Conservation (phyloP, 352 stramenopile genomes). For the Phytophthora cryptogea region DNA sequence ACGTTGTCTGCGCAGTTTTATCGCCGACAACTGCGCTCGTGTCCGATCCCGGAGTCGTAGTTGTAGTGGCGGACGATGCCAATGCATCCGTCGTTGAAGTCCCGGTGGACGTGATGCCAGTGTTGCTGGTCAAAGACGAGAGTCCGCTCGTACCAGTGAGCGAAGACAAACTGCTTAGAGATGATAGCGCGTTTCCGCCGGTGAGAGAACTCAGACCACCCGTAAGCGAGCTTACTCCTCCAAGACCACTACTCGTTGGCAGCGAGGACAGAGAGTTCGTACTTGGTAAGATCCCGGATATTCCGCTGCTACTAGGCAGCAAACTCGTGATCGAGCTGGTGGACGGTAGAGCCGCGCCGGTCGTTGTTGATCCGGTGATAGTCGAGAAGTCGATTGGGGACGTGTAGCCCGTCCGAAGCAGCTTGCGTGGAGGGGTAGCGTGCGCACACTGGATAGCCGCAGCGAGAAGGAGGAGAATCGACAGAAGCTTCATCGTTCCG, state of each 20-base stretch:
- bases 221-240: not conserved
- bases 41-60: not conserved
- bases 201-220: not conserved
- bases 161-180: not conserved
- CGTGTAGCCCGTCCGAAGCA: not conserved
- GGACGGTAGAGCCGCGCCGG: not conserved
- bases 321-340: slow-evolving; percentile 1
- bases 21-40: not conserved
- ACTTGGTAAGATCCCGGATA: slow-evolving; percentile 2
- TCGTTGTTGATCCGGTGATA: slow-evolving; percentile 1
- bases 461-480: not conserved
- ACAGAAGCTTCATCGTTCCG: slow-evolving; percentile 3
- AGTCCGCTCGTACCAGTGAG: not conserved
- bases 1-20: not conserved
- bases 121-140: not conserved
- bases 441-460: not conserved
- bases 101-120: not conserved
- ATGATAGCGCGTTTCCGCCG: not conserved
- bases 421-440: slow-evolving; percentile 2
- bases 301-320: slow-evolving; percentile 5
- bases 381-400: slow-evolving; percentile 7
- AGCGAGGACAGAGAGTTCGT: slow-evolving; percentile 10
- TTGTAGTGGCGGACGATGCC: not conserved
- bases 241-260: not conserved
- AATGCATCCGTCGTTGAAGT: not conserved